Percentiles rank a stretch among this genome's conserved stretches.
Evolutionary conservation across 345 rosid genomes (phyloP).

Genomic region (Populus pruinosa): DNA sequence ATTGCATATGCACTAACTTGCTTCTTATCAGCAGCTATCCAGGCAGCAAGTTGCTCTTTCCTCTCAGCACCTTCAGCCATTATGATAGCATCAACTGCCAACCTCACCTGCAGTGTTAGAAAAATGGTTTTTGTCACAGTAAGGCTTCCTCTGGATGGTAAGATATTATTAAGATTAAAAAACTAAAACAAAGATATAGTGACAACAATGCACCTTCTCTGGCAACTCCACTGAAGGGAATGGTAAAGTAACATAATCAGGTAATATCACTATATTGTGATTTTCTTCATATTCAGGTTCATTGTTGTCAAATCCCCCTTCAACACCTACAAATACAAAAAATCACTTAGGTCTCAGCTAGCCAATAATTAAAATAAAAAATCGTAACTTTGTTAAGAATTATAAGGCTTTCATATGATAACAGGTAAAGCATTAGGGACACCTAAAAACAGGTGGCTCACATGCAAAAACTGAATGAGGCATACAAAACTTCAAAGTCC

Average conservation of each 20-base stretch:
- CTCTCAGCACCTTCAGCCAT: slow-evolving; percentile 84
- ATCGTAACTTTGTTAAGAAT: not conserved
- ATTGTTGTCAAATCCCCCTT: slow-evolving; percentile 91
- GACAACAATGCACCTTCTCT: slow-evolving; percentile 67
- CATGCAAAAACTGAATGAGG: too few relatives aligned
- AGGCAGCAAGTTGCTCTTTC: slow-evolving; percentile 83
- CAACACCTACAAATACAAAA: slow-evolving; percentile 55
- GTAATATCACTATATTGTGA: slow-evolving; percentile 66
- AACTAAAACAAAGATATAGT: not conserved
- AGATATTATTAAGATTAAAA: not conserved
- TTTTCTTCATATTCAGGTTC: slow-evolving; percentile 81
- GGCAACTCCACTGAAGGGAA: slow-evolving; percentile 95
- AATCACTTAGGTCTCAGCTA: not conserved
- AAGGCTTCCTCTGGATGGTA: not conserved
- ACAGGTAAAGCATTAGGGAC: too few relatives aligned
- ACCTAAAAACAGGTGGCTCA: too few relatives aligned
- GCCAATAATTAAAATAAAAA: slow-evolving; percentile 5
- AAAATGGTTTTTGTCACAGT: not conserved
- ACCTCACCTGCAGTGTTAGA: slow-evolving; percentile 57
- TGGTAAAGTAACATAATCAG: slow-evolving; percentile 61
- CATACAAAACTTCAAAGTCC: too few relatives aligned
- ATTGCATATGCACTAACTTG: slow-evolving; percentile 68
- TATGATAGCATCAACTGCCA: slow-evolving; percentile 82
- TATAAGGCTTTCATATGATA: not conserved
- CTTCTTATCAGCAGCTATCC: slow-evolving; percentile 96